Percentiles rank a stretch among this genome's conserved stretches.
phyloP scores from a whole-genome alignment of 2,329 filamentous ascomycete species.

The Stagonosporopsis chrysanthemi region DNA sequence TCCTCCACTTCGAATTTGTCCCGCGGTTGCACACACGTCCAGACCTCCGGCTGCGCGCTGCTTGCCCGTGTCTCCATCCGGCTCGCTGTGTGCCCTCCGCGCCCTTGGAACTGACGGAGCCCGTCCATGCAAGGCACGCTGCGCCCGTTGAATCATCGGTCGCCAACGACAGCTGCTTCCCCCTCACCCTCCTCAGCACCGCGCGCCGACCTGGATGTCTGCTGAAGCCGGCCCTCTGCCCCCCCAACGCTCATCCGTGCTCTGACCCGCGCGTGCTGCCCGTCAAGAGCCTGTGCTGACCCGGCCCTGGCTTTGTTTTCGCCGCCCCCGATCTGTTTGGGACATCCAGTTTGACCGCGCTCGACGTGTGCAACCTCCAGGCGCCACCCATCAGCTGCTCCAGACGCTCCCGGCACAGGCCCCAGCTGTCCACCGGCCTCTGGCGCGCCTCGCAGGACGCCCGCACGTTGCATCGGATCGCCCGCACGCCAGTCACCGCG shows the following conservation, averaged over 20 bases:
- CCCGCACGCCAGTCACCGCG: conserved; percentile 26
- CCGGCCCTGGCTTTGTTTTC: conserved; percentile 27
- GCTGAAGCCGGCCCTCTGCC: conserved; percentile 13
- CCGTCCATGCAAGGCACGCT: conserved; percentile 49
- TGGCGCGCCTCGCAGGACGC: conserved; percentile 30
- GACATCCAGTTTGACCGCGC: conserved; percentile 24
- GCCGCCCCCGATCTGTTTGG: conserved; percentile 25
- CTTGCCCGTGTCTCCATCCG: conserved; percentile 30
- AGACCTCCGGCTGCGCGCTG: conserved; percentile 37
- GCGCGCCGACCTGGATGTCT: conserved; percentile 19
- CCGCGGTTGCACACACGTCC: conserved; percentile 41
- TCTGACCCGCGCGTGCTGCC: conserved; percentile 9
- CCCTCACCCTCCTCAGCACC: conserved; percentile 28
- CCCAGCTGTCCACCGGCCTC: conserved; percentile 23
- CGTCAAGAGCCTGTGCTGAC: conserved; percentile 6
- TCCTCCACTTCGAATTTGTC: conserved; percentile 33
- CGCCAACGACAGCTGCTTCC: conserved; percentile 31
- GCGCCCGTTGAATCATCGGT: conserved; percentile 37
- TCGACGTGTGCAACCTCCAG: conserved; percentile 36
- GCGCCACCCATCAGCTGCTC: conserved; percentile 32
- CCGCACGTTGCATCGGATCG: conserved; percentile 31
- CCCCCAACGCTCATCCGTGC: conserved; percentile 8
- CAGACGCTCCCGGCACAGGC: conserved; percentile 19
- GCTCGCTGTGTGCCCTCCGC: conserved; percentile 31
- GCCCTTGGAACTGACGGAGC: conserved; percentile 34